Base-by-base conservation (phyloP, 1,139 yeast species). In the Suhomyces bokatorum region DNA sequence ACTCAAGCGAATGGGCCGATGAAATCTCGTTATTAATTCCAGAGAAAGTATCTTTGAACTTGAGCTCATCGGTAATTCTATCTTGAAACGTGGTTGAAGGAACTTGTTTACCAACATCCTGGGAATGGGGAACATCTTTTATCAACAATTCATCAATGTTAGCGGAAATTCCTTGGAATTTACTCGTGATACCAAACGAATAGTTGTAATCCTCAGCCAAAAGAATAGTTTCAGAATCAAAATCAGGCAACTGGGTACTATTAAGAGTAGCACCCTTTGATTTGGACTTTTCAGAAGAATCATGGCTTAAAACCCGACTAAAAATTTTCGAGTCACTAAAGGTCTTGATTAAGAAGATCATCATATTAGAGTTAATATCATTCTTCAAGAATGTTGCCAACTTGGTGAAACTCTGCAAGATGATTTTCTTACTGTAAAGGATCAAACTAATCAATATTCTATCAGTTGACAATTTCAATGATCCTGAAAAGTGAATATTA, bases 361-460 rank as follows among this genome's bases (percentile, higher is more conserved):
- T 66, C 69, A 72, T 65, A 43, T 69, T 69, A 4, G 77, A 70
- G 50, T 70, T 72, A 40, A 72, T 60, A 43, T 73, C 78, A 49
- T 61, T 63, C 47, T 69, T 69, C 41, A 65, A 52, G 33, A 63
- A 53, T 0, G 59, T 52, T 0, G 68, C 66, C 27, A 72, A 56
- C 40, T 63, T 67, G 13, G 61, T 50, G 35, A 66, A 70, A 49
- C 70, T 59, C 45, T 64, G 70, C 12, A 72, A 56, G 22, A 71
- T 55, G 3, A 68, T 52, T 52, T 67, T 70, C 47, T 72, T 72
- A 32, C 68, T 54, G 50, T 67, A 63, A 15, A 71, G 56, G 3
- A 72, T 63, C 51, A 71, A 63, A 44, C 67, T 64, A 8, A 65
- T 59, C 36, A 72, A 51, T 9, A 61, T 55, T 31, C 63, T 60